Percentiles rank a stretch among this genome's conserved stretches.
Conservation (phyloP, 441 rosid genomes). For the Gossypium davidsonii region DNA sequence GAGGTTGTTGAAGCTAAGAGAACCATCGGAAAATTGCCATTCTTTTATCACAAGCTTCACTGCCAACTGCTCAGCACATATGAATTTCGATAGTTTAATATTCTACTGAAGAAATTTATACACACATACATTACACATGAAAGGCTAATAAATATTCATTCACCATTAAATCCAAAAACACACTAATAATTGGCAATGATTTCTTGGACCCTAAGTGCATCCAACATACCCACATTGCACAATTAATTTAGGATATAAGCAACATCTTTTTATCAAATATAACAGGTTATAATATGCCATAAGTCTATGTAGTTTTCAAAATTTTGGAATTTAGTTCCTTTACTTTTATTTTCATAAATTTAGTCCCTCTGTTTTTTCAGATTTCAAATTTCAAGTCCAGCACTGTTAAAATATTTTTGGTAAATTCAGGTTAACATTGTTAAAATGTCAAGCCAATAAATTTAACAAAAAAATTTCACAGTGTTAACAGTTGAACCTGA, state of each 20-base stretch:
- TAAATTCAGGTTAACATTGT: too few relatives aligned
- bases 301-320: too few relatives aligned
- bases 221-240: not conserved
- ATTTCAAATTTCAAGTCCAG: too few relatives aligned
- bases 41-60: conserved; percentile 77
- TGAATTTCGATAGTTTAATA: not conserved
- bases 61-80: conserved; percentile 41
- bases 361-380: too few relatives aligned
- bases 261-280: not conserved
- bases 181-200: not conserved
- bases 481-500: too few relatives aligned
- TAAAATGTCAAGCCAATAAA: too few relatives aligned
- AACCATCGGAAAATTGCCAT: conserved; percentile 94
- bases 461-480: too few relatives aligned
- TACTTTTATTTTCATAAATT: too few relatives aligned
- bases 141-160: not conserved
- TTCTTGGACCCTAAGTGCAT: not conserved
- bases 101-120: not conserved
- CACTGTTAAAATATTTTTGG: too few relatives aligned
- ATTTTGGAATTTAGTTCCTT: too few relatives aligned
- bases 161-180: conserved; percentile 5
- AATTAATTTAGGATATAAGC: not conserved
- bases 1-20: conserved; percentile 52
- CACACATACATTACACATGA: not conserved
- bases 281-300: not conserved